Conservation (phyloP, 441 rosid species). For the Biscutella auriculata region DNA sequence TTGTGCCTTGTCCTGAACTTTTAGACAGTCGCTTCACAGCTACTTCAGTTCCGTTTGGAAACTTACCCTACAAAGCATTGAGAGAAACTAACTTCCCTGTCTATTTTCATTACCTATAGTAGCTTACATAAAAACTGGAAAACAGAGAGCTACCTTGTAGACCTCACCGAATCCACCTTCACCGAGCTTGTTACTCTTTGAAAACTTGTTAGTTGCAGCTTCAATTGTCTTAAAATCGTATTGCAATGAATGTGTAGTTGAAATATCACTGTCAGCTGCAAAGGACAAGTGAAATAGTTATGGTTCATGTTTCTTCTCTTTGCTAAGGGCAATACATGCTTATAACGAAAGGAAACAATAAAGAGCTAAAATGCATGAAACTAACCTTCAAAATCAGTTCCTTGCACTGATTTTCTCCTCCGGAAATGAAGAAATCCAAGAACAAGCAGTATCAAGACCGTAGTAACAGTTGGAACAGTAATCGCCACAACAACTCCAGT, state of each 20-base stretch:
- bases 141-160: conserved; percentile 27
- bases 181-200: conserved; percentile 32
- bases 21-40: conserved; percentile 30
- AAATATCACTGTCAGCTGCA: conserved; percentile 24
- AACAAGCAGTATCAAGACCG: not conserved
- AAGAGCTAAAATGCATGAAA: not conserved
- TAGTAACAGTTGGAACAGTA: not conserved
- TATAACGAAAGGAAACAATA: not conserved
- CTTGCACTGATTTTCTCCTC: not conserved
- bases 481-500: conserved; percentile 1
- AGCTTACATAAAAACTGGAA: not conserved
- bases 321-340: not conserved
- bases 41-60: conserved; percentile 25
- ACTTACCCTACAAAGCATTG: conserved; percentile 24
- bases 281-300: not conserved
- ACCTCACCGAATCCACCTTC: conserved; percentile 49
- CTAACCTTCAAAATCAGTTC: conserved; percentile 1
- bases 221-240: conserved; percentile 26
- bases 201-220: conserved; percentile 31
- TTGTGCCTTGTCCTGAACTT: conserved; percentile 25
- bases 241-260: conserved; percentile 20
- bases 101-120: not conserved
- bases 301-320: not conserved
- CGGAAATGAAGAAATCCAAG: not conserved
- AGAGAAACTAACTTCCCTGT: not conserved